A percentile compares a stretch with the other conserved stretches of the same genome.
phyloP scores from a whole-genome alignment of 805 yeast genomes.

The Candida xiaguanensis region DNA sequence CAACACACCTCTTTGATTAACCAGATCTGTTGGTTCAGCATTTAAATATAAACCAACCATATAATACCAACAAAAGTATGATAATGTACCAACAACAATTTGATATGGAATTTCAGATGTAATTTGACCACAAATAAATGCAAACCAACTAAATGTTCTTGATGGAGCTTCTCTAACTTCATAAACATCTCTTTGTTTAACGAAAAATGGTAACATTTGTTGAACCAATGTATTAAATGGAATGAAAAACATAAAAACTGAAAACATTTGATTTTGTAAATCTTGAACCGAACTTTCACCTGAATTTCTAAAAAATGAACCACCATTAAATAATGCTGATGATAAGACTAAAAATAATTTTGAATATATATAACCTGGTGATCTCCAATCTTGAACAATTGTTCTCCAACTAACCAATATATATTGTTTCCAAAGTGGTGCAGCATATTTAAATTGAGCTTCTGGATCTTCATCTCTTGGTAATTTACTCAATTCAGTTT shows the following conservation, averaged over 20 bases:
- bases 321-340: conserved; percentile 63
- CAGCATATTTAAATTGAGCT: conserved; percentile 12
- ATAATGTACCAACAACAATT: conserved; percentile 57
- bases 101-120: conserved; percentile 68
- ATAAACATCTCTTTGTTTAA: conserved; percentile 40
- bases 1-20: conserved; percentile 32
- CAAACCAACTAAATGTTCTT: conserved; percentile 19
- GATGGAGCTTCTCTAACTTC: conserved; percentile 40
- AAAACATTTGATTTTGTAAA: conserved; percentile 63
- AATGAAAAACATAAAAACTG: conserved; percentile 44
- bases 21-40: conserved; percentile 17
- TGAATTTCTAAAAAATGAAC: conserved; percentile 57
- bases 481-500: conserved; percentile 32
- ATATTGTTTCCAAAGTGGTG: conserved; percentile 20
- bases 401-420: conserved; percentile 28
- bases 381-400: conserved; percentile 33
- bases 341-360: conserved; percentile 40
- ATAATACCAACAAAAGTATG: conserved; percentile 55
- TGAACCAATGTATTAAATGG: conserved; percentile 38
- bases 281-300: conserved; percentile 45
- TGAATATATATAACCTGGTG: conserved; percentile 41
- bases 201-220: conserved; percentile 43
- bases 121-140: conserved; percentile 56
- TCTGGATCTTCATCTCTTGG: conserved; percentile 17
- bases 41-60: conserved; percentile 27